These are phyloP conservation scores for Cadophora gregata DNA, from an alignment of 2,329 filamentous ascomycete genomes.

Conservation along the genomic window DNA sequence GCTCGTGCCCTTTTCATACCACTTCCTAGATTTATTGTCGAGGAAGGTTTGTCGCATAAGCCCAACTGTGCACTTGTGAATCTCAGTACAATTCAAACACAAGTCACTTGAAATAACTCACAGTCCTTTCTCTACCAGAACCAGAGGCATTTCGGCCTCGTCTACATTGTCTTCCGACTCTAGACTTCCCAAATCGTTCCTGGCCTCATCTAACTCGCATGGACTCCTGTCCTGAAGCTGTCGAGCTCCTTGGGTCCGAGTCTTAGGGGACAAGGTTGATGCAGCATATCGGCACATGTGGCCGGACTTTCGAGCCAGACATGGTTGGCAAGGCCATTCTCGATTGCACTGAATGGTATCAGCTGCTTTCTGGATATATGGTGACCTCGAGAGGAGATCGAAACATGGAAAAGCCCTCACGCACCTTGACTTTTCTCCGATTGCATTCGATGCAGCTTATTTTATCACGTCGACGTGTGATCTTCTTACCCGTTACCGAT, in stretches of 20 bases:
- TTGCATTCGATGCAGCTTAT: slow-evolving; percentile 11
- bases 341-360: background rate
- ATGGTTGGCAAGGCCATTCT: slow-evolving; percentile 14
- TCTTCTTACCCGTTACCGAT: background rate
- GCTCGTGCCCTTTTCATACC: background rate
- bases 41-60: background rate
- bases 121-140: background rate
- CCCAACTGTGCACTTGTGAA: background rate
- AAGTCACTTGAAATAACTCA: background rate
- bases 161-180: background rate
- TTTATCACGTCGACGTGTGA: slow-evolving; percentile 4
- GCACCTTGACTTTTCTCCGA: slow-evolving; percentile 7
- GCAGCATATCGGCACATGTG: slow-evolving; percentile 11
- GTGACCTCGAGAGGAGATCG: background rate
- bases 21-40: background rate
- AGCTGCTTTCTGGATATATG: background rate
- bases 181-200: background rate
- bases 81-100: background rate
- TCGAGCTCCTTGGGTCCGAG: background rate
- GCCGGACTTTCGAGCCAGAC: slow-evolving; percentile 6
- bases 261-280: background rate
- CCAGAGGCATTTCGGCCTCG: background rate
- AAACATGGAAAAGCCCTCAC: too few species aligned
- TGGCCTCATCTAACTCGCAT: background rate
- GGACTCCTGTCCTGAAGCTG: background rate